These are phyloP conservation scores for Phytophthora megakarya DNA, from an alignment of 352 stramenopile genomes.

Conservation along the genomic window DNA sequence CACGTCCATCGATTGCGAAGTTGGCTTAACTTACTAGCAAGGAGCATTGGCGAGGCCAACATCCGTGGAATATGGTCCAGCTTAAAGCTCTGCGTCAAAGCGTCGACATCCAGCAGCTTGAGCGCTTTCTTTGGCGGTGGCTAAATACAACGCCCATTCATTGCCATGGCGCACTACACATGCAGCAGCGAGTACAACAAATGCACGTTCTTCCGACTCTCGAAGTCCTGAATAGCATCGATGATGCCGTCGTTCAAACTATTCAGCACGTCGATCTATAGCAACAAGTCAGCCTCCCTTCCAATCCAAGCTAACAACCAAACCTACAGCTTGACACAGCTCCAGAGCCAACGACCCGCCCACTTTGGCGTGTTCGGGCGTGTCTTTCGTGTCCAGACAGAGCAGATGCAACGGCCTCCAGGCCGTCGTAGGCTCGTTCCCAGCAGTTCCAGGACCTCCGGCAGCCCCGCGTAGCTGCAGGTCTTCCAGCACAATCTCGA, in stretches of 20 bases:
- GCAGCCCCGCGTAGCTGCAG: slow-evolving; percentile 60
- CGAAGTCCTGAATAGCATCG: slow-evolving; percentile 60
- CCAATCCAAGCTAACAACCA: not conserved
- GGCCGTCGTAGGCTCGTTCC: slow-evolving; percentile 43
- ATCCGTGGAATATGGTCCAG: too few species aligned
- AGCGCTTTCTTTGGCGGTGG: too few species aligned
- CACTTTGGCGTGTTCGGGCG: slow-evolving; percentile 84
- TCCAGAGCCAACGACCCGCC: slow-evolving; percentile 80
- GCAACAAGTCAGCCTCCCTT: slow-evolving; percentile 3
- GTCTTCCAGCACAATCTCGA: slow-evolving; percentile 87
- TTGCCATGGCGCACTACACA: slow-evolving; percentile 50
- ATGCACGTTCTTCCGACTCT: slow-evolving; percentile 61
- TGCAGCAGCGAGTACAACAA: slow-evolving; percentile 71
- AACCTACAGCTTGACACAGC: slow-evolving; percentile 63
- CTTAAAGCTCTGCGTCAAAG: too few species aligned
- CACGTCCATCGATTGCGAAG: too few species aligned
- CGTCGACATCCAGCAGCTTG: too few species aligned
- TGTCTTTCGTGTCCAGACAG: slow-evolving; percentile 90
- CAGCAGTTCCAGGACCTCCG: slow-evolving; percentile 27
- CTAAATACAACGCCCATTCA: too few species aligned
- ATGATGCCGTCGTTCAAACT: slow-evolving; percentile 58
- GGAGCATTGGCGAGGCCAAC: too few species aligned
- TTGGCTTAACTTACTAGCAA: too few species aligned
- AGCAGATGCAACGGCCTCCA: slow-evolving; percentile 82
- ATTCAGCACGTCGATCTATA: slow-evolving; percentile 58